Conservation (phyloP, 1,284 basidiomycete genomes). For the Peniophora sp. region DNA sequence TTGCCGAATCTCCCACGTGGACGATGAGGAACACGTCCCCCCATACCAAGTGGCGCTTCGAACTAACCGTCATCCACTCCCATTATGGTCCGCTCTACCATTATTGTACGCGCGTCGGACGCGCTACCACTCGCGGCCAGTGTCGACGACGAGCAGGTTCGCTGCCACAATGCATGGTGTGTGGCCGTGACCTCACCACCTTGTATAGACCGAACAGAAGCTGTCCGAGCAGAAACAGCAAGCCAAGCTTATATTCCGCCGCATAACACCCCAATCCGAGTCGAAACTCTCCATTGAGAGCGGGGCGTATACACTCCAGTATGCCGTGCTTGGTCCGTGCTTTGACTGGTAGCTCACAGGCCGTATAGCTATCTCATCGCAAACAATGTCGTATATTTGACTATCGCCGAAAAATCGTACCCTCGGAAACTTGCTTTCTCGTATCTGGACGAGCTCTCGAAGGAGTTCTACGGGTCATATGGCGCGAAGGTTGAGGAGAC, state of each 20-base stretch:
- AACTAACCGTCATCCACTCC: background rate
- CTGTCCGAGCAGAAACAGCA: slow-evolving; percentile 98
- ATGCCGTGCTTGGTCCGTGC: slow-evolving; percentile 6
- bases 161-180: slow-evolving; percentile 13
- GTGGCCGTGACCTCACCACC: background rate
- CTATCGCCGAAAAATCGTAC: slow-evolving; percentile 95
- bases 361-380: slow-evolving; percentile 87
- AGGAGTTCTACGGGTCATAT: slow-evolving; percentile 90
- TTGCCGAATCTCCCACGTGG: too few species aligned
- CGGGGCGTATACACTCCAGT: slow-evolving; percentile 92
- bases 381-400: slow-evolving; percentile 91
- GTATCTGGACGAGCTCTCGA: slow-evolving; percentile 94
- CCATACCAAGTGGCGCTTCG: background rate
- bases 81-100: slow-evolving; percentile 84
- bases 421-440: slow-evolving; percentile 97
- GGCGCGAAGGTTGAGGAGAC: slow-evolving; percentile 83
- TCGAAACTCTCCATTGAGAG: slow-evolving; percentile 96
- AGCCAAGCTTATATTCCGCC: slow-evolving; percentile 91
- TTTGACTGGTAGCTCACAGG: slow-evolving; percentile 5
- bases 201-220: slow-evolving; percentile 75
- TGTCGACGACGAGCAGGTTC: slow-evolving; percentile 90
- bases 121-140: slow-evolving; percentile 89
- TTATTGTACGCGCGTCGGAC: slow-evolving; percentile 86
- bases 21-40: too few species aligned
- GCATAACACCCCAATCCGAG: slow-evolving; percentile 90